Conservation (phyloP, 2,329 filamentous ascomycete species). For the Bimuria novae-zelandiae region DNA sequence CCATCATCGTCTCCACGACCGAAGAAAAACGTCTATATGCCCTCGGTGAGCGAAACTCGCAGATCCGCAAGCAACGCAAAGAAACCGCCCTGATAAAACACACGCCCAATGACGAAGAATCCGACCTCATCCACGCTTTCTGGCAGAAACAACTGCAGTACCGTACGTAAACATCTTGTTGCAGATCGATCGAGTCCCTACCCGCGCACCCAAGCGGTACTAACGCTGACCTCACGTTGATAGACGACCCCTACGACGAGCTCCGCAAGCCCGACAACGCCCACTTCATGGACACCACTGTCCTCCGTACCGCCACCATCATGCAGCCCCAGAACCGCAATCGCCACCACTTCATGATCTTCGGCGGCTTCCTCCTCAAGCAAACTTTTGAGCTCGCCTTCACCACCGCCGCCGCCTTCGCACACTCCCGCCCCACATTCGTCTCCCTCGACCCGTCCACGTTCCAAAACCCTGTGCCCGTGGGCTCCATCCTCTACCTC, state of each 20-base stretch:
- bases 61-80: conserved; percentile 67
- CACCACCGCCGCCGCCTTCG: conserved; percentile 72
- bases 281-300: conserved; percentile 65
- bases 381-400: conserved; percentile 78
- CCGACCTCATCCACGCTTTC: conserved; percentile 72
- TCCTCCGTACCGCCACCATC: conserved; percentile 69
- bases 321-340: conserved; percentile 77
- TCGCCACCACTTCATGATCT: conserved; percentile 77
- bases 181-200: too few species aligned
- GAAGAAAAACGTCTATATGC: conserved; percentile 68
- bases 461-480: conserved; percentile 75
- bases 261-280: conserved; percentile 61
- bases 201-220: too few species aligned
- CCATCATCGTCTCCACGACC: conserved; percentile 64
- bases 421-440: conserved; percentile 71
- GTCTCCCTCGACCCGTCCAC: conserved; percentile 74
- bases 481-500: conserved; percentile 75
- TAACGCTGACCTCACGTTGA: not conserved
- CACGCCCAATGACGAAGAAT: conserved; percentile 72
- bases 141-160: conserved; percentile 72
- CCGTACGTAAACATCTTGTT: conserved; percentile 21
- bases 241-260: conserved; percentile 61
- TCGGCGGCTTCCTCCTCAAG: conserved; percentile 74
- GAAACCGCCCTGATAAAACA: conserved; percentile 66
- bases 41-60: conserved; percentile 68